phyloP scores from a whole-genome alignment of 805 yeast genomes.

The Nakazawaea ishiwadae region DNA sequence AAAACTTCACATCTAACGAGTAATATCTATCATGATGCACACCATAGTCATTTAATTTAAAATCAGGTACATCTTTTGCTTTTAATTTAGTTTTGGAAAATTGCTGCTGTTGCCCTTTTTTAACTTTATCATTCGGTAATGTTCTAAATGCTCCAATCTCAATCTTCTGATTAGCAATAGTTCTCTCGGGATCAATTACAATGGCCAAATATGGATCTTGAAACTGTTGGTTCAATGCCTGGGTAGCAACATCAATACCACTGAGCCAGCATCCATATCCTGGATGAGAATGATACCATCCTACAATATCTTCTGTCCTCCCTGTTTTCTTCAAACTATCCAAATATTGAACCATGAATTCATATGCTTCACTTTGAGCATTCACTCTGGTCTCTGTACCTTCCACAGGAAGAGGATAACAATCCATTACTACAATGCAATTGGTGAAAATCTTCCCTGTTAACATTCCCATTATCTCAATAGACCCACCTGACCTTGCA shows the following conservation, averaged over 20 bases:
- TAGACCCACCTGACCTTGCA: conserved; percentile 77
- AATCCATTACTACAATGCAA: conserved; percentile 68
- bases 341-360: conserved; percentile 85
- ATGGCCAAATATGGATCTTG: conserved; percentile 91
- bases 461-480: conserved; percentile 95
- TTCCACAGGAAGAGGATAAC: conserved; percentile 85
- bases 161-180: conserved; percentile 55
- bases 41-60: conserved; percentile 63
- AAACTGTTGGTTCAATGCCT: conserved; percentile 73
- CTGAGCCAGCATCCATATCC: conserved; percentile 97
- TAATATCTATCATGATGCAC: conserved; percentile 68
- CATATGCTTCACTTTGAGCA: conserved; percentile 91
- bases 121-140: conserved; percentile 33
- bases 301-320: conserved; percentile 71
- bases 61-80: conserved; percentile 34
- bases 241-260: conserved; percentile 91
- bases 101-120: conserved; percentile 13
- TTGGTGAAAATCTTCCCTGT: conserved; percentile 64
- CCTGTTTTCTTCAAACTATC: conserved; percentile 36
- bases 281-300: conserved; percentile 98
- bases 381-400: conserved; percentile 96
- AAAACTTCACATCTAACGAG: conserved; percentile 56
- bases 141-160: conserved; percentile 92
- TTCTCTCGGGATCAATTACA: conserved; percentile 79
- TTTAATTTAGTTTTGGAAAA: conserved; percentile 14